Percentiles rank a stretch among this genome's conserved stretches.
Conservation (phyloP, 2,329 filamentous ascomycete species). For the Pseudogymnoascus sp. region DNA sequence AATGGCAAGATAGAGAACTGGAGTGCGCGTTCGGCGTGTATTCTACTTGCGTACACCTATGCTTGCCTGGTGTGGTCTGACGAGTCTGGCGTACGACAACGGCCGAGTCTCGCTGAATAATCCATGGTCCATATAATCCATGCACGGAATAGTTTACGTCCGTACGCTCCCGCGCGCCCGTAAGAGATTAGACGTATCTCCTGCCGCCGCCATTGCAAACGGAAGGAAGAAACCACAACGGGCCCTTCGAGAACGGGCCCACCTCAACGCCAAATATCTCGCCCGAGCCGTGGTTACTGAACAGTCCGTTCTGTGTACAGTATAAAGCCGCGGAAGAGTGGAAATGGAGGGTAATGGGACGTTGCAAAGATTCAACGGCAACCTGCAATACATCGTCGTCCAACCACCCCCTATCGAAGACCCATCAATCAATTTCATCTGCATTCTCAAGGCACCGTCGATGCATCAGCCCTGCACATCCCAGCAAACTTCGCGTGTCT, state of each 20-base stretch:
- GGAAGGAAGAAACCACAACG: neutral
- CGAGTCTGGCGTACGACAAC: neutral
- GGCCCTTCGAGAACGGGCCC: neutral
- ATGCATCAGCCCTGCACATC: neutral
- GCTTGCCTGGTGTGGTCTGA: neutral
- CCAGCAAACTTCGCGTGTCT: neutral
- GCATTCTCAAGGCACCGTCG: neutral
- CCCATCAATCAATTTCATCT: constrained; percentile 5
- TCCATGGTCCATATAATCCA: neutral
- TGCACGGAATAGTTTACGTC: neutral
- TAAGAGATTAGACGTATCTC: neutral
- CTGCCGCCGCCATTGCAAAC: constrained; percentile 2
- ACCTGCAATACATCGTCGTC: constrained; percentile 2
- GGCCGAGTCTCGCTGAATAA: neutral
- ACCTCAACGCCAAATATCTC: constrained; percentile 1
- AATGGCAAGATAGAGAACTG: neutral
- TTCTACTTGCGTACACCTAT: constrained; percentile 4
- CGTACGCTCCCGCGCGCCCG: neutral
- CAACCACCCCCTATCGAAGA: neutral
- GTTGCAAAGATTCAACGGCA: neutral
- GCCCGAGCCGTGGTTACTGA: neutral
- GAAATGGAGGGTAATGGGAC: neutral
- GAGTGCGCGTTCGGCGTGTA: neutral
- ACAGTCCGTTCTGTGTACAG: neutral
- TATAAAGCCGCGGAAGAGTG: neutral